A percentile compares a stretch with the other conserved stretches of the same genome.
phyloP scores from a whole-genome alignment of 2,329 filamentous ascomycete species.

The Scopulariopsis brevicaulis region DNA sequence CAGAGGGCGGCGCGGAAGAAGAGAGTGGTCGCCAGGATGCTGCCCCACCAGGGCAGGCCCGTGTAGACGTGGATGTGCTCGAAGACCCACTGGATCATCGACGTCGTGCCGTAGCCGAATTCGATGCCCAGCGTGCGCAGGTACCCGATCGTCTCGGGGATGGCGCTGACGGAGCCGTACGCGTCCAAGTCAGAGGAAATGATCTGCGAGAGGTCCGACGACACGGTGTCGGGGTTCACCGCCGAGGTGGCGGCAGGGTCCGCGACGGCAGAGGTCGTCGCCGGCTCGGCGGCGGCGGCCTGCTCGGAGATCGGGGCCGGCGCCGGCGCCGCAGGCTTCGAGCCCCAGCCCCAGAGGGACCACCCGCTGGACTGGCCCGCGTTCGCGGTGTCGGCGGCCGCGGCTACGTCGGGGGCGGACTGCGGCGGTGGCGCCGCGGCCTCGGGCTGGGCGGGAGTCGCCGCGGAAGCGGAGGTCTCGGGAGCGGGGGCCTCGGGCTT shows the following conservation, averaged over 20 bases:
- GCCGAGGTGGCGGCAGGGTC: slow-evolving; percentile 8
- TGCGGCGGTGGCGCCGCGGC: background rate
- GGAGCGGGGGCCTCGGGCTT: slow-evolving; percentile 3
- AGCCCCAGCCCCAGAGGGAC: slow-evolving; percentile 3
- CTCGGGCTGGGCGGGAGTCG: background rate
- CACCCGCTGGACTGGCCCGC: background rate
- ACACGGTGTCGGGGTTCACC: slow-evolving; percentile 11
- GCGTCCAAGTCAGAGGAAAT: slow-evolving; percentile 12
- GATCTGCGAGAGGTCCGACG: slow-evolving; percentile 8
- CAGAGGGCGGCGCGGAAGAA: slow-evolving; percentile 54
- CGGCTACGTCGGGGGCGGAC: background rate
- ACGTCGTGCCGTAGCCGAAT: slow-evolving; percentile 72
- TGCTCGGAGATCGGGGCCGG: slow-evolving; percentile 4
- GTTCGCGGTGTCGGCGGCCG: background rate
- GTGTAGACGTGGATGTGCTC: slow-evolving; percentile 72
- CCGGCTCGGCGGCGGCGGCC: slow-evolving; percentile 8
- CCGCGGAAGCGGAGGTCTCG: background rate
- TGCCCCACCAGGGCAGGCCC: slow-evolving; percentile 73
- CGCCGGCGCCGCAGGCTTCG: background rate
- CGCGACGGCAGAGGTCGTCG: slow-evolving; percentile 8
- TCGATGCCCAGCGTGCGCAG: slow-evolving; percentile 74
- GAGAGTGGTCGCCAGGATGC: slow-evolving; percentile 56
- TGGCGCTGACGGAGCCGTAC: slow-evolving; percentile 27
- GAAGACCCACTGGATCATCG: slow-evolving; percentile 60
- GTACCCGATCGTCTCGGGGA: slow-evolving; percentile 72